Base-by-base conservation (phyloP, 2,329 filamentous ascomycete species). In the Annulohypoxylon truncatum region DNA sequence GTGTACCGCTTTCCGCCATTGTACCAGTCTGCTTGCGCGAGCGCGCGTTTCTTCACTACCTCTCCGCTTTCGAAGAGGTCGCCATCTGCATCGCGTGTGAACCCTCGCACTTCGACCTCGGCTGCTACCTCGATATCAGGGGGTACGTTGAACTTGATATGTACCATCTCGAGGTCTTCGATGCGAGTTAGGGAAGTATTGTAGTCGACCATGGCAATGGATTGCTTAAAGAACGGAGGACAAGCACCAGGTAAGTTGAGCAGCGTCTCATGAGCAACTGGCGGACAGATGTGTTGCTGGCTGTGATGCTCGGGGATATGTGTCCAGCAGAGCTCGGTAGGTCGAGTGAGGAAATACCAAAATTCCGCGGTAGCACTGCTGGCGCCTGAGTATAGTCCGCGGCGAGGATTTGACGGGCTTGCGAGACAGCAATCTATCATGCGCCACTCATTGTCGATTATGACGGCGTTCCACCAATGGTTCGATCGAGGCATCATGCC, bases 381-480 rank as follows among this genome's bases (percentile, higher is more conserved):
- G 24, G 86, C 86, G 71, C 87, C 92, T 12, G 94, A 96, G 79
- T 96, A 98, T 29, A 89, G 83, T 13, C 83, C 84, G 50, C 96
- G 88, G 61, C 88, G 89, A 8, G 96, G 95, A 74, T 98, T 93
- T 0, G 95, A 97, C 10, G 95, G 94, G 68, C 91, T 94, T 3
- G 96, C 94, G 50, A 99, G 84, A 33, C 93, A 96, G 77, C 93
- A 96, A 78, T 99, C 96, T 82, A 99, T 93, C 70, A 98, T 92
- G 53, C 96, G 91, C 96, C 96, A 99, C 79, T 97, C 94, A 20
- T 92, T 91, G 77, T 99, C 96, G 7, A 97, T 90, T 33, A 97
- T 82, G 15, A 98, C 93, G 0, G 93, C 90, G 73, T 99, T 99
- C 96, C 96, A 99, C 89, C 92, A 98, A 80, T 99, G 96, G 75